phyloP scores from a whole-genome alignment of 331 rosid species.

The Pyrus hybrid region DNA sequence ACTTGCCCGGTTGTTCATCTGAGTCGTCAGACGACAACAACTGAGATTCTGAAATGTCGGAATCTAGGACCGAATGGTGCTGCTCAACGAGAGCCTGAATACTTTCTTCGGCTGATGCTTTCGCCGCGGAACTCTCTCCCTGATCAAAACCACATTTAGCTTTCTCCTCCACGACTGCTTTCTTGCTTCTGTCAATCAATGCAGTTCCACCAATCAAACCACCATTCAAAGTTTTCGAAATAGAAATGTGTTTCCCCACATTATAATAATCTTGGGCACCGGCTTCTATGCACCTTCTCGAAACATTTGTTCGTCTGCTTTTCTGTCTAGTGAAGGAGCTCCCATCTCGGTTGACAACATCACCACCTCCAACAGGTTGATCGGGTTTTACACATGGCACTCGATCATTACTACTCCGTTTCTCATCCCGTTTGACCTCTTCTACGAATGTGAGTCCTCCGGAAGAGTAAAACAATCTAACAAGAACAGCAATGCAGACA shows the following conservation, averaged over 20 bases:
- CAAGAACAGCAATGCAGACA: slow-evolving; percentile 33
- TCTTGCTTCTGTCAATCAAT: slow-evolving; percentile 1
- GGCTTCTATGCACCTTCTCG: slow-evolving; percentile 19
- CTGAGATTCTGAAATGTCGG: slow-evolving; percentile 29
- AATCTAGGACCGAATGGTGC: slow-evolving; percentile 10
- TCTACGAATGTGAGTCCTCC: slow-evolving; percentile 37
- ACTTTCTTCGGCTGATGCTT: slow-evolving; percentile 3
- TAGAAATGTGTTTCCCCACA: slow-evolving; percentile 13
- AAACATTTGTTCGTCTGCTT: slow-evolving; percentile 40
- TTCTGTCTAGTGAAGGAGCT: slow-evolving; percentile 25
- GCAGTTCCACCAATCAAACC: not conserved
- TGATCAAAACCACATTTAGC: not conserved
- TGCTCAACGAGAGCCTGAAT: not conserved
- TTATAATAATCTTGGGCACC: slow-evolving; percentile 24
- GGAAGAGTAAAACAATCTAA: slow-evolving; percentile 69
- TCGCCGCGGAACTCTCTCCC: slow-evolving; percentile 22
- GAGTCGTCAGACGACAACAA: slow-evolving; percentile 8
- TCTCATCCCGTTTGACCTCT: slow-evolving; percentile 16
- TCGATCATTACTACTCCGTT: not conserved
- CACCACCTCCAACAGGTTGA: not conserved
- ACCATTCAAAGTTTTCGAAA: slow-evolving; percentile 9
- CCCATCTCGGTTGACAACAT: slow-evolving; percentile 15
- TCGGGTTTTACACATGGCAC: not conserved
- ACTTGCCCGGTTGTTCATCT: slow-evolving; percentile 1
- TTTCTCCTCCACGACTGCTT: not conserved